Conservation (phyloP, 139 green algal genomes). For the Astrephomene gubernaculifera region DNA sequence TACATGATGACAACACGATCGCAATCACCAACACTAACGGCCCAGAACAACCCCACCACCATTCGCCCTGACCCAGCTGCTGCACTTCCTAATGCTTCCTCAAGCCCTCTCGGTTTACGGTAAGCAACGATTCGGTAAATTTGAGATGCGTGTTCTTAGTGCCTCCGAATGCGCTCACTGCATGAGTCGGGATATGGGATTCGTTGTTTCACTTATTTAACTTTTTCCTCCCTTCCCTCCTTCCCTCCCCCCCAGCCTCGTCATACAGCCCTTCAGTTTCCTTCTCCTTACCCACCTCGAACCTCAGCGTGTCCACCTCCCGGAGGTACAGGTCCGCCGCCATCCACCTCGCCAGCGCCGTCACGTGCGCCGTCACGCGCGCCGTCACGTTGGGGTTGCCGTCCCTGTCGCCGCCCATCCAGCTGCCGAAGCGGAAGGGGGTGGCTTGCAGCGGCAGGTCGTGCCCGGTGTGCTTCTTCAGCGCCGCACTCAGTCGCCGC, state of each 20-base stretch:
- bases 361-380: constrained; percentile 81
- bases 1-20: no score
- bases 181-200: no score
- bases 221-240: no score
- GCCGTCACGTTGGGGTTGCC: constrained; percentile 95
- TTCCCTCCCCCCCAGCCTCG: background rate
- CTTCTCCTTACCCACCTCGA: constrained; percentile 88
- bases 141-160: no score
- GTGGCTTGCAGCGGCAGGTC: constrained; percentile 45
- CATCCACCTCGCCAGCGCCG: constrained; percentile 87
- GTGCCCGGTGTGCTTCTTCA: constrained; percentile 86
- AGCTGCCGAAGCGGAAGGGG: constrained; percentile 82
- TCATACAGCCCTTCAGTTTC: background rate
- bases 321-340: constrained; percentile 93
- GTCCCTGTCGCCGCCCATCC: constrained; percentile 96
- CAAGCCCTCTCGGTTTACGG: no score
- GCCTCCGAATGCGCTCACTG: no score
- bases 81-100: no score
- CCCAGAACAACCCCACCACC: no score
- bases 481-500: constrained; percentile 77
- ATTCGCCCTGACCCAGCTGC: no score
- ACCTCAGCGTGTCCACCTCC: constrained; percentile 90
- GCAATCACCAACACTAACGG: no score
- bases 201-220: no score
- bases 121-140: no score